Evolutionary conservation across 2,329 filamentous ascomycete species (phyloP), one percentile per base, ranked within the genome.

Genomic region (Fusarium odoratissimum): DNA sequence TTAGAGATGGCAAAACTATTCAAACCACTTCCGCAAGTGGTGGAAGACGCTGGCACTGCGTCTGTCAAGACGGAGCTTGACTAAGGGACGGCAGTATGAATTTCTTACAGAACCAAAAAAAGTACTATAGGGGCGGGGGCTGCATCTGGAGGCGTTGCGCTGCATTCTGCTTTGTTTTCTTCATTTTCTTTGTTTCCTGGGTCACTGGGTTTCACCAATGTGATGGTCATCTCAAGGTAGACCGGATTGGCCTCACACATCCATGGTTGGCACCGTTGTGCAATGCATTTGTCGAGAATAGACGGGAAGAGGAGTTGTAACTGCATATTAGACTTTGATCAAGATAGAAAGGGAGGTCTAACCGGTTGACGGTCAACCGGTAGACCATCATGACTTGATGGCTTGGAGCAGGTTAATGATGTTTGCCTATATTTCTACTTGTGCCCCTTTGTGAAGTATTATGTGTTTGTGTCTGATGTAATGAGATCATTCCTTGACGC

Each of bases 1-100:
- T 84, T 93, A 68, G 89, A 93, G 81, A 92, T 93, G 91, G 89
- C 90, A 77, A 86, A 90, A 75, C 84, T 94, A 56, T 93, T 94
- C 80, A 89, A 87, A 77, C 91, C 91, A 85, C 78, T 88, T 76
- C 82, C 84, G 69, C 81, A 80, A 69, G 81, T 83, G 72, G 83
- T 83, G 71, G 83, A 83, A 69, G 82, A 83, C 68, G 80, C 83
- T 74, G 82, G 80, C 67, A 83, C 83, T 64, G 78, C 82, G 68
- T 80, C 81, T 74, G 82, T 85, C 77, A 83, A 84, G 71, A 82
- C 82, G 72, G 82, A 83, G 70, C 77, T 82, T 67, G 78, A 77
- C 70, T 79, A 49, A 65, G 60, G 75, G 74, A 75, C 70, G 76
- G 75, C 74, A 75, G 75, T 76, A 79, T 78, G 75, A 73, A 79